Base-by-base conservation (phyloP, 2,329 filamentous ascomycete genomes). In the Spiromastix sp. region DNA sequence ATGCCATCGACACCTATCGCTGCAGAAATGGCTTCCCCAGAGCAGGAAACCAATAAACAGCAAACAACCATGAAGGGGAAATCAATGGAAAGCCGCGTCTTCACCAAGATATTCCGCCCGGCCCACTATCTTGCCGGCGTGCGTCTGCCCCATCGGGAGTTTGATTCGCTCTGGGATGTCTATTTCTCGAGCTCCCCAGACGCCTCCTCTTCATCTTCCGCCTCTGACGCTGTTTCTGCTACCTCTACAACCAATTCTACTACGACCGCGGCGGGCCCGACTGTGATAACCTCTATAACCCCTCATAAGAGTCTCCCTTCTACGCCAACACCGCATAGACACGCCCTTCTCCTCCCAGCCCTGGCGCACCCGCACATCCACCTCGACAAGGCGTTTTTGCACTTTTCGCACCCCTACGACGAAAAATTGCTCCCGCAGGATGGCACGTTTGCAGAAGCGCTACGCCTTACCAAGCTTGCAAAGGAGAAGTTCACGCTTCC, bases 321-420 rank as follows among this genome's bases (percentile, higher is more conserved):
- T 35, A 35, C 13, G 30, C 36, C 19, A 22, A 21, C 12, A 10
- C 7, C 20, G 21, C 21, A 37, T 36, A 24, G 32, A n/a, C 29
- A 42, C 18, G 49, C 53, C 4, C 49, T 59, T 18, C 50, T 57
- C 4, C 53, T 74, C 32, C 74, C 76, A 3, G 66, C 70, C 6
- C 66, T 85, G 3, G 82, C 78, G 44, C 81, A 85, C 49, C 78
- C 80, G 5, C 80, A 85, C 45, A 72, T 85, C 33, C 81, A 85
- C 49, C 64, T 85, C 18, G 81, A 85, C 41, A 66, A 64, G 45
- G 54, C 58, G 18, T 63, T 58, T 42, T 45, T 66, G 9, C 52
- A 62, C 40, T 58, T 50, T 38, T 37, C 44, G n/a, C 42, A 48
- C 6, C 38, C 52, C 38, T 81, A 77, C 54, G 59, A 66, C 2